Evolutionary conservation across 2,329 filamentous ascomycete species (phyloP), one percentile per base, ranked within the genome.

Genomic region (Fusarium armeniacum): DNA sequence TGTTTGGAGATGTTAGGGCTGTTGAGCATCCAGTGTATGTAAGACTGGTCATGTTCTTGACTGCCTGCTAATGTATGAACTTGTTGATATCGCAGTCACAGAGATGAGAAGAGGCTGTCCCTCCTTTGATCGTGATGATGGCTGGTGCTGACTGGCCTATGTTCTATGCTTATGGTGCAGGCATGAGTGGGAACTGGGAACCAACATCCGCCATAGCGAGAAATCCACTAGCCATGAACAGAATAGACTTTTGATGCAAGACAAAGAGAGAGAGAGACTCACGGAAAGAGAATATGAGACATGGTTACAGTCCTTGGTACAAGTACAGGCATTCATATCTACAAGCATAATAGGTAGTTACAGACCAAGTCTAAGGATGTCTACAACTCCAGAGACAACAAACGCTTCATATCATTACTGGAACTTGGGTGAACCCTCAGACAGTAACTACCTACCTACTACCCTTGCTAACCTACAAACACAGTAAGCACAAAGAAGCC

Each of bases 401-500:
- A 30, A 30, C 28, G 11, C 11, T 12, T 10, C 6, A 45, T 10
- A n/a, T 50, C 22, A 50, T 32, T 26, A 33, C 60, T 47, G 51
- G 45, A 64, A 65, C 45, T 6, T 46, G 28, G 9, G 16, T 18
- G 33, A 22, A 20, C 35, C 40, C 40, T 40, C 20, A 18, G 35
- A 11, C 12, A 30, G 28, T 30, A 20, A 20, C 20, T 9, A 9
- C 28, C 11, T 20, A n/a, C n/a, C n/a, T 36, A 4, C 10, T 43
- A 38, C 28, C 61, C 47, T 49, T 65, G 41, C 8, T 24, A 46
- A 49, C 32, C 26, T 38, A 40, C 47, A 53, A 65, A 55, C 44
- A 52, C 61, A 65, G 49, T 65, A 65, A 65, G 62, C 62, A 52
- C 61, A 53, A 35, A 52, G 35, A 52, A 62, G 47, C 58, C 33